These are phyloP conservation scores for Camelina sativa DNA, from an alignment of 345 rosid genomes.

Conservation along the genomic window DNA sequence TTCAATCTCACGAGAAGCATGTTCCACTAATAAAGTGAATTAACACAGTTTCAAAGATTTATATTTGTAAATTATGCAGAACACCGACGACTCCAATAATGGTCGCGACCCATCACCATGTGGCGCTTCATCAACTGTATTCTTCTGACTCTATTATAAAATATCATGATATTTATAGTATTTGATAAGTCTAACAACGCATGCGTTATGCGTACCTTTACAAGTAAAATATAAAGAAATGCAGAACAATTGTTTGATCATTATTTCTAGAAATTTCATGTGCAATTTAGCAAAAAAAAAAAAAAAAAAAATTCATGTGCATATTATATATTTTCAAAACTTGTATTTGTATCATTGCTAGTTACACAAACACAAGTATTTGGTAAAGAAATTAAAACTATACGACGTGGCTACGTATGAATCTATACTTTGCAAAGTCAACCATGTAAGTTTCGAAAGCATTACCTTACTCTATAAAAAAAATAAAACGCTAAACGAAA, in stretches of 20 bases:
- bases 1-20: conserved; percentile 40
- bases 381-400: conserved; percentile 1
- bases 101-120: conserved; percentile 27
- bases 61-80: conserved; percentile 12
- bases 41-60: conserved; percentile 14
- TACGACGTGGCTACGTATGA: conserved; percentile 27
- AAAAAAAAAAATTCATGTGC: conserved; percentile 21
- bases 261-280: conserved; percentile 36
- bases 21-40: conserved; percentile 33
- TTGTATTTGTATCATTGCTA: background rate
- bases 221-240: conserved; percentile 9
- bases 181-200: conserved; percentile 27
- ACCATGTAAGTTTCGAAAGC: conserved; percentile 15
- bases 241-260: conserved; percentile 20
- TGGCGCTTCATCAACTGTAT: conserved; percentile 35
- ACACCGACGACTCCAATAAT: conserved; percentile 35
- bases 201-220: conserved; percentile 7
- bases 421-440: conserved; percentile 28
- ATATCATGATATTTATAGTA: too few relatives aligned
- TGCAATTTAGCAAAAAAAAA: background rate
- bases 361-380: background rate
- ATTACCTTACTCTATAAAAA: background rate
- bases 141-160: background rate
- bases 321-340: conserved; percentile 4
- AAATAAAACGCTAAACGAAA: conserved; percentile 1